Conservation (phyloP, 257 asterid genomes). For the Echium plantagineum region DNA sequence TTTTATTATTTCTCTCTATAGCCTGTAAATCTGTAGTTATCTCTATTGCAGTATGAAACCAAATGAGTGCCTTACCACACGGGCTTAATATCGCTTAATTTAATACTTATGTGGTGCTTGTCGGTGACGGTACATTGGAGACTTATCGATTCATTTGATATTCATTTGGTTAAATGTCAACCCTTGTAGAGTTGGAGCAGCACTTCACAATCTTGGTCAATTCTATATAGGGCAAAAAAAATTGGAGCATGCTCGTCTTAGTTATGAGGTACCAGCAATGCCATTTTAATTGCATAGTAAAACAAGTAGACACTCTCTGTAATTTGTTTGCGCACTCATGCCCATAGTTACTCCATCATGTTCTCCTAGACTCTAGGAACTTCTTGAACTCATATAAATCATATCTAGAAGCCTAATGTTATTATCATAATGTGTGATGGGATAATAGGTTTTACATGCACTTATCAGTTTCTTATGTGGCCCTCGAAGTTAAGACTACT, state of each 20-base stretch:
- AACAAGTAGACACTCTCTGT: neutral
- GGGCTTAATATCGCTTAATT: no score
- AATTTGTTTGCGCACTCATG: neutral
- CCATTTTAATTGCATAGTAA: no score
- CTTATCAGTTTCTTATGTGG: neutral
- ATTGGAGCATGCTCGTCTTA: constrained; percentile 55
- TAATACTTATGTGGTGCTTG: neutral
- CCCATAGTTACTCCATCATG: neutral
- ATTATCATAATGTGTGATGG: neutral
- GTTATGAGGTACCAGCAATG: constrained; percentile 60
- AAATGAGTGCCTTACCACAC: neutral
- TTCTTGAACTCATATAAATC: neutral
- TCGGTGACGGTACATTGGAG: neutral
- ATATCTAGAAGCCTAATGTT: neutral
- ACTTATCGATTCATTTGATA: neutral
- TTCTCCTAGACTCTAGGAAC: neutral
- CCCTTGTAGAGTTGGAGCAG: constrained; percentile 79
- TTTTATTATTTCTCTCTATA: neutral
- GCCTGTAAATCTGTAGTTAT: neutral
- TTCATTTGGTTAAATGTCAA: constrained; percentile 1
- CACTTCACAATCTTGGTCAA: constrained; percentile 90
- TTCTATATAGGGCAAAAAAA: constrained; percentile 57
- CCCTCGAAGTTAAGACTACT: neutral
- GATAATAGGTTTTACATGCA: neutral
- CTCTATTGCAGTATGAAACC: neutral